Evolutionary conservation across 2,329 filamentous ascomycete genomes (phyloP).

Genomic region (Aspergillus spinulosporus): DNA sequence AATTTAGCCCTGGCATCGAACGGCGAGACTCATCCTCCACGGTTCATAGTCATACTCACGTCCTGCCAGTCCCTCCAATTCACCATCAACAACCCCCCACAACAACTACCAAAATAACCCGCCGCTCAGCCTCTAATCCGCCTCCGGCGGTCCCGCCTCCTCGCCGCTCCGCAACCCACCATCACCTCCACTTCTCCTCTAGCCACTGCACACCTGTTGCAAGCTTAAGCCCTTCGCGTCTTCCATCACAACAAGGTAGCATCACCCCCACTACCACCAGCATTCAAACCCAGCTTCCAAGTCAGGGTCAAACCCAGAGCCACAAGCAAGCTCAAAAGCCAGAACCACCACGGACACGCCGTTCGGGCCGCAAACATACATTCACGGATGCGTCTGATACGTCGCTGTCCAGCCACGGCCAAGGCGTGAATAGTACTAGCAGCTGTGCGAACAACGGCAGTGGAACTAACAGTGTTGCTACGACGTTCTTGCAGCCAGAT

Average conservation of each 20-base stretch:
- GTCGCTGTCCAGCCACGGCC: constrained; percentile 18
- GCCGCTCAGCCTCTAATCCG: constrained; percentile 36
- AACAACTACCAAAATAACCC: constrained; percentile 8
- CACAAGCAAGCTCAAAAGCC: constrained; percentile 36
- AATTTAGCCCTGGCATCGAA: not conserved
- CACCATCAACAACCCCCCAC: constrained; percentile 7
- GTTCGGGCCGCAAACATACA: constrained; percentile 38
- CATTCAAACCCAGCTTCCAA: too few relatives aligned
- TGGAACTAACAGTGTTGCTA: not conserved
- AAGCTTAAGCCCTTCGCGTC: constrained; percentile 17
- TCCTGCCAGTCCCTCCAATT: constrained; percentile 25
- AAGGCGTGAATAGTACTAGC: not conserved
- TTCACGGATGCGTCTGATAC: constrained; percentile 28
- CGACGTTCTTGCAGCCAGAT: constrained; percentile 1
- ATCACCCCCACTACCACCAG: not conserved
- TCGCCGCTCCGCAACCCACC: constrained; percentile 34
- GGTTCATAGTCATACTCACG: constrained; percentile 13
- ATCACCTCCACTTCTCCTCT: constrained; percentile 20
- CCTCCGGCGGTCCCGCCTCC: constrained; percentile 46
- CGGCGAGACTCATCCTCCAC: constrained; percentile 11
- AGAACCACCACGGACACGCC: constrained; percentile 44
- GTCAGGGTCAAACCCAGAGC: not conserved
- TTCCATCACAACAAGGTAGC: not conserved
- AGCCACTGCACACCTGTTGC: constrained; percentile 29
- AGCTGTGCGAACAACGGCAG: not conserved